phyloP scores from a whole-genome alignment of 2,329 filamentous ascomycete species.

The Trichoderma arundinaceum region DNA sequence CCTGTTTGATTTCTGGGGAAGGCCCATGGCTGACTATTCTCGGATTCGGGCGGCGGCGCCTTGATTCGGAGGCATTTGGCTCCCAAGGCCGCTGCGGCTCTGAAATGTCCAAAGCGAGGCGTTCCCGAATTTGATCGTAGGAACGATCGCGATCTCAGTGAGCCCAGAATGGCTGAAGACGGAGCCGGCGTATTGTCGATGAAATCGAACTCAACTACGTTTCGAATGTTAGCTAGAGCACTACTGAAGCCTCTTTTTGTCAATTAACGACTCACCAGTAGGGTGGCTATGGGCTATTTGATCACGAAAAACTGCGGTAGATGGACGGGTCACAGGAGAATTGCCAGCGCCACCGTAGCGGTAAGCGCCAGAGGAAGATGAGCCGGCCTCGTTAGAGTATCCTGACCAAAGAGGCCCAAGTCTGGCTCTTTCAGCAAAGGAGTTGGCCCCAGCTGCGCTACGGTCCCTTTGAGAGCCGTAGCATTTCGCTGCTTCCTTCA shows the following conservation, averaged over 20 bases:
- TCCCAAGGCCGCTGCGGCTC: slow-evolving; percentile 24
- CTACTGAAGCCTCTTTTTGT: too few species aligned
- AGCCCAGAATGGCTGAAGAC: slow-evolving; percentile 31
- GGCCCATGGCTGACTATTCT: slow-evolving; percentile 1
- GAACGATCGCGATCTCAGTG: background rate
- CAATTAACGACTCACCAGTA: slow-evolving; percentile 6
- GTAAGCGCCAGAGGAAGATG: slow-evolving; percentile 9
- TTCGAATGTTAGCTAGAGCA: background rate
- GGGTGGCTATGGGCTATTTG: slow-evolving; percentile 11
- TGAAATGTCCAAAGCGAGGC: slow-evolving; percentile 8
- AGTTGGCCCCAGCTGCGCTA: background rate
- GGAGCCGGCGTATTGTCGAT: slow-evolving; percentile 8
- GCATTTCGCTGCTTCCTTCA: slow-evolving; percentile 45
- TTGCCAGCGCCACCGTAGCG: slow-evolving; percentile 7
- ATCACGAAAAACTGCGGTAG: slow-evolving; percentile 14
- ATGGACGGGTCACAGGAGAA: slow-evolving; percentile 14
- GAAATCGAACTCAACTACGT: slow-evolving; percentile 7
- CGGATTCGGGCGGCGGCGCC: slow-evolving; percentile 4
- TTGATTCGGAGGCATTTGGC: slow-evolving; percentile 26
- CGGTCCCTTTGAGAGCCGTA: slow-evolving; percentile 21
- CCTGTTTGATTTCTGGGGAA: background rate
- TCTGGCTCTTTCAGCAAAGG: slow-evolving; percentile 40
- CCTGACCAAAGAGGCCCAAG: slow-evolving; percentile 43
- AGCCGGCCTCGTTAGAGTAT: slow-evolving; percentile 1
- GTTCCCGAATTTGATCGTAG: background rate